Evolutionary conservation across 257 asterid species (phyloP).

Genomic region (Craterostigma plantagineum): DNA sequence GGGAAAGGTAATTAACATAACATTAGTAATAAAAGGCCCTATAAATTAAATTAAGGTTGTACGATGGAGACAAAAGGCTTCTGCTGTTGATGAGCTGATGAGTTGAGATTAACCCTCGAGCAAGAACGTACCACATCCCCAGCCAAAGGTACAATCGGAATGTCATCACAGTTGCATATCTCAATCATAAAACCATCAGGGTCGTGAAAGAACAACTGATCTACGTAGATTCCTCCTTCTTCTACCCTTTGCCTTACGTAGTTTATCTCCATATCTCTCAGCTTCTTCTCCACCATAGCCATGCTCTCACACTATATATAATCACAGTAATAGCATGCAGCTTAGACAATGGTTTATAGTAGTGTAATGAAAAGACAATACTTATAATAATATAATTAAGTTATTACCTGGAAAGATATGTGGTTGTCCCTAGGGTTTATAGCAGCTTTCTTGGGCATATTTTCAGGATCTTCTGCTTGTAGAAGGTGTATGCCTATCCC

Average conservation of each 20-base stretch:
- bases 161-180: conserved; percentile 82
- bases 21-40: too few relatives aligned
- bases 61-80: too few relatives aligned
- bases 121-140: conserved; percentile 65
- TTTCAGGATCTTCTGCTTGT: neutral
- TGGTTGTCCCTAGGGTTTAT: too few relatives aligned
- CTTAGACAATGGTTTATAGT: too few relatives aligned
- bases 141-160: conserved; percentile 59
- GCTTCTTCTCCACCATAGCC: conserved; percentile 78
- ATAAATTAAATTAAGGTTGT: too few relatives aligned
- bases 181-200: conserved; percentile 97
- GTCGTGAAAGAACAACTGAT: conserved; percentile 84
- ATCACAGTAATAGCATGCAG: too few relatives aligned
- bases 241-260: conserved; percentile 62
- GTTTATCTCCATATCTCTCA: conserved; percentile 53
- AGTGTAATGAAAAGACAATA: too few relatives aligned
- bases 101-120: conserved; percentile 32
- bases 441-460: neutral
- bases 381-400: too few relatives aligned
- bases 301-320: conserved; percentile 96
- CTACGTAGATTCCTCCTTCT: conserved; percentile 79
- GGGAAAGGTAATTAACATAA: too few relatives aligned
- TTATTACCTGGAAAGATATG: too few relatives aligned
- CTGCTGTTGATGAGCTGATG: too few relatives aligned
- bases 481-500: neutral